Base-by-base conservation (phyloP, 345 rosid species). In the Chamaenerion angustifolium region DNA sequence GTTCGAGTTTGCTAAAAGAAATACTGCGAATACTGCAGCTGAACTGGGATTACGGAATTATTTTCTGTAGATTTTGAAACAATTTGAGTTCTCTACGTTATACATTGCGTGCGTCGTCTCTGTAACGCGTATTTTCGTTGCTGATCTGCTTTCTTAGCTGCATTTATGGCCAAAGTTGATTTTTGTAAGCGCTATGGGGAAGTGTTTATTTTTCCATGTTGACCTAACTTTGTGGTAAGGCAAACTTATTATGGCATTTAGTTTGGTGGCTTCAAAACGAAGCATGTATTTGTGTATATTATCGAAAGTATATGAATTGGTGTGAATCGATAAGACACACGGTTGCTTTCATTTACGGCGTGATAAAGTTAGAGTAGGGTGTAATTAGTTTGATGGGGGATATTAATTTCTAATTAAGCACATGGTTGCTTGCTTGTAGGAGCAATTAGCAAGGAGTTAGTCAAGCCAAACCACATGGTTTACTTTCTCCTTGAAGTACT, bases 251-350 rank as follows among this genome's bases (percentile, higher is more conserved):
- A 61, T 66, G 54, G 42, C 42, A 49, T 40, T 45, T 56, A 44
- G 56, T 47, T 48, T 8, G 18, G 17, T 59, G 2, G 60, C 77
- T 68, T 74, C 46, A 23, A 67, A 72, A 66, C 77, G 16, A 56
- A 69, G 43, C 25, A 40, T 61, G 45, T 40, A 10, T 49, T 68
- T 62, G 50, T 61, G 61, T 49, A 40, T 10, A 10, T 60, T 23
- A 1, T 56, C 11, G 49, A 52, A 53, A 47, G n/a, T 44, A 52
- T 60, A 45, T 16, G 46, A 4, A 31, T 51, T 62, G 19, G 12
- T 17, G 44, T 27, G 43, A 19, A 25, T 46, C 50, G 13, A 16
- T 4, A 15, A 44, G 48, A 67, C 70, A 52, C 64, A 58, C 31
- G 54, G 51, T 52, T 43, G 43, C 51, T 53, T 52, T 46, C 40